phyloP scores from a whole-genome alignment of 371 early-diverging fungal genomes.

The Sporodiniella umbellata region DNA sequence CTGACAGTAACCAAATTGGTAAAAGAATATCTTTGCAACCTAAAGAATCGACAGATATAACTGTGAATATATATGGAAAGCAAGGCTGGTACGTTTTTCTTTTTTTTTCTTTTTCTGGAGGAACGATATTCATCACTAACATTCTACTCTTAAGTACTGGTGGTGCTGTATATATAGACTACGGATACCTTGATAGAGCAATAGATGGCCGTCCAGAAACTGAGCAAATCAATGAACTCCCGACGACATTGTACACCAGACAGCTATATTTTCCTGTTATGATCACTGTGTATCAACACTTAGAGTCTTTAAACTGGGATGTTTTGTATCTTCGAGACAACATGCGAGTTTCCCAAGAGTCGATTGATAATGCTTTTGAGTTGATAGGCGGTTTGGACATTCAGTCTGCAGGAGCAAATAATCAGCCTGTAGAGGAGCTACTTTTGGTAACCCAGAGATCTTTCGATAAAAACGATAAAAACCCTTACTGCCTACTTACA shows the following conservation, averaged over 20 bases:
- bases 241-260: slow-evolving; percentile 61
- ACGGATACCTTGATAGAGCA: slow-evolving; percentile 58
- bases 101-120: neutral
- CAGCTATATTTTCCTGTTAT: slow-evolving; percentile 71
- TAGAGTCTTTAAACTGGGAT: slow-evolving; percentile 71
- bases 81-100: slow-evolving; percentile 56
- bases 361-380: slow-evolving; percentile 18
- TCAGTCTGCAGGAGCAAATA: neutral
- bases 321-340: slow-evolving; percentile 56
- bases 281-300: slow-evolving; percentile 68
- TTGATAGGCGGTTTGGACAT: neutral
- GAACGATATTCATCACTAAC: neutral
- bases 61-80: slow-evolving; percentile 78
- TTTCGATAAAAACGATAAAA: slow-evolving; percentile 22
- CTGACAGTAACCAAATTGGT: slow-evolving; percentile 25
- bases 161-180: slow-evolving; percentile 72
- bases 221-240: slow-evolving; percentile 13
- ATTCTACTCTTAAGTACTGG: slow-evolving; percentile 51
- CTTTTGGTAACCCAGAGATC: slow-evolving; percentile 15
- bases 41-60: slow-evolving; percentile 52
- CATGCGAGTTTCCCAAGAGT: slow-evolving; percentile 14
- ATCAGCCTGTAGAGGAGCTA: slow-evolving; percentile 24
- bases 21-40: slow-evolving; percentile 51
- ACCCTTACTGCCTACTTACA: slow-evolving; percentile 73
- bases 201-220: slow-evolving; percentile 5